A percentile compares a stretch with the other conserved stretches of the same genome.
Evolutionary conservation across 257 asterid species (phyloP).

Genomic region (Nicotiana paniculata): DNA sequence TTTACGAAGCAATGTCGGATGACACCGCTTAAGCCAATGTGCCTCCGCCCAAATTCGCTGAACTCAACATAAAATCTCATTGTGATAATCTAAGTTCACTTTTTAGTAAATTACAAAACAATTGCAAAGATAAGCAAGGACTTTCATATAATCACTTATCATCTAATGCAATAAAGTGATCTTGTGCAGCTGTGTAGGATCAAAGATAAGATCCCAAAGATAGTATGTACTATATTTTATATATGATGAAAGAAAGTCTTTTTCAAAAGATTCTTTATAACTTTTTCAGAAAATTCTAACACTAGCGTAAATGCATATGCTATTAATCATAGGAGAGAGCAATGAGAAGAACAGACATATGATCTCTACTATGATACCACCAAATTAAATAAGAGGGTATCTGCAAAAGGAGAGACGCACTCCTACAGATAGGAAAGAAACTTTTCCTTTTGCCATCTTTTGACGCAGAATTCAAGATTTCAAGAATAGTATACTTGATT

Average conservation of each 20-base stretch:
- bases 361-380: background rate
- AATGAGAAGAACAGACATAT: background rate
- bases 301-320: background rate
- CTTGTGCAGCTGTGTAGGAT: background rate
- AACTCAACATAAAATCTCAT: no score
- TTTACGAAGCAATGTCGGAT: no score
- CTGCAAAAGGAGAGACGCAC: background rate
- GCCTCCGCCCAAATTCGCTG: no score
- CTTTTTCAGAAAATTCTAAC: background rate
- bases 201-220: background rate
- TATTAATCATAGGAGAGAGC: background rate
- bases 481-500: conserved; percentile 10
- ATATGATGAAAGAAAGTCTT: background rate
- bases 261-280: background rate
- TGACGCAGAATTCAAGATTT: background rate
- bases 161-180: background rate
- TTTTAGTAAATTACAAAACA: no score
- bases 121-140: no score
- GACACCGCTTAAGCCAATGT: no score
- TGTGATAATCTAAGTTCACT: no score
- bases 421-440: background rate
- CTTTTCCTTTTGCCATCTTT: background rate
- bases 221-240: background rate
- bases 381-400: background rate
- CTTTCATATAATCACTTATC: no score